These are phyloP conservation scores for Alternaria postmessia DNA, from an alignment of 2,329 filamentous ascomycete species.

Conservation along the genomic window DNA sequence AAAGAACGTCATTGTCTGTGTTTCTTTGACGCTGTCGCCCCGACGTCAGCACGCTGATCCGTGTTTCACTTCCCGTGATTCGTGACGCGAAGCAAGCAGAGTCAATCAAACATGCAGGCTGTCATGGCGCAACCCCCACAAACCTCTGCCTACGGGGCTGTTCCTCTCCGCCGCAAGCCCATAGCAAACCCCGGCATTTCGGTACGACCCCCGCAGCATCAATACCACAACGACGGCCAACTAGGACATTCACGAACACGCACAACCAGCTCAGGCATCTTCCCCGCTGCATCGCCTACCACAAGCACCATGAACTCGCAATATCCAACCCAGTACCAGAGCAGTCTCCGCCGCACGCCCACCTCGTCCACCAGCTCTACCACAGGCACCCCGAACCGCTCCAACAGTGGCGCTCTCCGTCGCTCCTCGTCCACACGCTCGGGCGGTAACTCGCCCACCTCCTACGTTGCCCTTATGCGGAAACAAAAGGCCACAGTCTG, in stretches of 20 bases:
- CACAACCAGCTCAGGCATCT: conserved; percentile 50
- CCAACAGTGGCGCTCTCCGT: conserved; percentile 65
- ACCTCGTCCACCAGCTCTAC: conserved; percentile 75
- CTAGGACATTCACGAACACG: conserved; percentile 48
- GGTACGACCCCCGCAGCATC: conserved; percentile 40
- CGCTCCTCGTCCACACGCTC: conserved; percentile 85
- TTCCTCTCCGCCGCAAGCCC: conserved; percentile 47
- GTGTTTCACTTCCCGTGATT: conserved; percentile 33
- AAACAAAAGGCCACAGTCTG: conserved; percentile 98
- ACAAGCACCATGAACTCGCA: conserved; percentile 44
- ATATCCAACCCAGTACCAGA: conserved; percentile 46
- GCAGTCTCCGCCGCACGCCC: conserved; percentile 63
- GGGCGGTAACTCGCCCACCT: conserved; percentile 66
- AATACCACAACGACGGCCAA: conserved; percentile 31
- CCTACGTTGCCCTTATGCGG: conserved; percentile 94
- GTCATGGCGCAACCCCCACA: conserved; percentile 38
- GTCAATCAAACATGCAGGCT: conserved; percentile 37
- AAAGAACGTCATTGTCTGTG: conserved; percentile 19
- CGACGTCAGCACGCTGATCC: conserved; percentile 40
- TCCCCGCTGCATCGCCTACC: conserved; percentile 37
- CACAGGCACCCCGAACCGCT: conserved; percentile 57
- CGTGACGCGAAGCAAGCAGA: conserved; percentile 28
- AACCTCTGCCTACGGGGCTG: conserved; percentile 36
- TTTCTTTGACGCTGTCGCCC: conserved; percentile 27
- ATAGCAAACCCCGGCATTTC: conserved; percentile 43